Conservation (phyloP, 306 rosid genomes). For the Glycine tomentella region DNA sequence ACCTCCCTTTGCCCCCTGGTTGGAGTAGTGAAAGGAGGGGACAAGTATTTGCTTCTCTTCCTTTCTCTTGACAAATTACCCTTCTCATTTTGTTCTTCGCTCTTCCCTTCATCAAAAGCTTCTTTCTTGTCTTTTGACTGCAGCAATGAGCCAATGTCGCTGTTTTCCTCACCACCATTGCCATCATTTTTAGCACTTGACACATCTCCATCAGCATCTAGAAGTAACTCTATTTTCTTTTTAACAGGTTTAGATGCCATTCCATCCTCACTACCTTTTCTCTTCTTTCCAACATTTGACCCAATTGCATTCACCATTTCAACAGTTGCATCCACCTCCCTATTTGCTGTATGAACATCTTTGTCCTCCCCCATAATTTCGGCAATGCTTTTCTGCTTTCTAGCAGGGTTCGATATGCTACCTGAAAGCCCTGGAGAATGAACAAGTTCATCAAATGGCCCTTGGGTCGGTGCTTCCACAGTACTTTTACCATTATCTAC, state of each 20-base stretch:
- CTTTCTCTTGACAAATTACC: constrained; percentile 64
- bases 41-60: constrained; percentile 86
- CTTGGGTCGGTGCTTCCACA: constrained; percentile 59
- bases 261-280: constrained; percentile 48
- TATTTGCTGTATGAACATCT: constrained; percentile 42
- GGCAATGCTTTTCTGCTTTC: constrained; percentile 84
- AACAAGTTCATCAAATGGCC: constrained; percentile 61
- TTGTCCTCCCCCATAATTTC: constrained; percentile 65
- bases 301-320: constrained; percentile 40
- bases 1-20: constrained; percentile 49
- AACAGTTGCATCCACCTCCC: constrained; percentile 38
- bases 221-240: constrained; percentile 46
- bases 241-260: constrained; percentile 39
- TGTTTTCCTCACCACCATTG: constrained; percentile 40
- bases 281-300: constrained; percentile 50
- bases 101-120: constrained; percentile 41
- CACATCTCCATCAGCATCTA: constrained; percentile 32
- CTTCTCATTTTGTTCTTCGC: constrained; percentile 46
- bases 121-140: constrained; percentile 48
- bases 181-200: constrained; percentile 41
- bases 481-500: constrained; percentile 16
- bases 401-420: constrained; percentile 49
- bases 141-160: constrained; percentile 27
- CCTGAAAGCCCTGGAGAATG: constrained; percentile 46
- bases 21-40: constrained; percentile 77